These are phyloP conservation scores for Ophiocordyceps camponoti-rufipedis DNA, from an alignment of 2,329 filamentous ascomycete genomes.

Conservation along the genomic window DNA sequence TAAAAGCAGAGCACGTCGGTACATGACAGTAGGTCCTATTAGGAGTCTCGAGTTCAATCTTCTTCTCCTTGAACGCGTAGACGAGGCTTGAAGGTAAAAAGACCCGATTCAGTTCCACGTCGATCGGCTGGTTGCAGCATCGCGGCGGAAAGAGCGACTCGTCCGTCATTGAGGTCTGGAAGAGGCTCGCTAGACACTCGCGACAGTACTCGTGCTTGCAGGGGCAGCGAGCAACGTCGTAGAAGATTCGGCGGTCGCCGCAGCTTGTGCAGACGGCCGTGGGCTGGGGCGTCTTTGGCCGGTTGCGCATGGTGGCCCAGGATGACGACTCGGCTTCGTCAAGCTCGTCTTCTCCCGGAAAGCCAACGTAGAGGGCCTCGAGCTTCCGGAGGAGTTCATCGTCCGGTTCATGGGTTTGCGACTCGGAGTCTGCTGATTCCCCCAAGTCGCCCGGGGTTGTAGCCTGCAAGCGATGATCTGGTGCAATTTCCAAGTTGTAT, in stretches of 20 bases:
- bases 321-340: neutral
- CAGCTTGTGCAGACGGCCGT: neutral
- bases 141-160: constrained; percentile 33
- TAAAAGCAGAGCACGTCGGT: constrained; percentile 25
- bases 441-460: neutral
- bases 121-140: constrained; percentile 27
- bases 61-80: constrained; percentile 21
- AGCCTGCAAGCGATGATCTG: too few species aligned
- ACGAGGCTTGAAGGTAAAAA: constrained; percentile 15
- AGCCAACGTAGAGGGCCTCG: neutral
- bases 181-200: constrained; percentile 23
- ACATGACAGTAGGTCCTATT: constrained; percentile 32
- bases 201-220: constrained; percentile 33
- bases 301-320: neutral
- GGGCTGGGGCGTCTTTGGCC: neutral
- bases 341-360: neutral
- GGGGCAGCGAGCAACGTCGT: constrained; percentile 6
- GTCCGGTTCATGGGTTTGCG: too few species aligned
- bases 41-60: constrained; percentile 26
- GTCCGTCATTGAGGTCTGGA: constrained; percentile 21
- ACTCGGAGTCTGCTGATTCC: neutral
- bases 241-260: neutral
- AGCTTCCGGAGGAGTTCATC: neutral
- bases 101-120: constrained; percentile 9
- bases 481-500: too few species aligned